Evolutionary conservation across 108 stramenopile species (phyloP), one percentile per base, ranked within the genome.

Genomic region (Pseudonitzschia multistriata): DNA sequence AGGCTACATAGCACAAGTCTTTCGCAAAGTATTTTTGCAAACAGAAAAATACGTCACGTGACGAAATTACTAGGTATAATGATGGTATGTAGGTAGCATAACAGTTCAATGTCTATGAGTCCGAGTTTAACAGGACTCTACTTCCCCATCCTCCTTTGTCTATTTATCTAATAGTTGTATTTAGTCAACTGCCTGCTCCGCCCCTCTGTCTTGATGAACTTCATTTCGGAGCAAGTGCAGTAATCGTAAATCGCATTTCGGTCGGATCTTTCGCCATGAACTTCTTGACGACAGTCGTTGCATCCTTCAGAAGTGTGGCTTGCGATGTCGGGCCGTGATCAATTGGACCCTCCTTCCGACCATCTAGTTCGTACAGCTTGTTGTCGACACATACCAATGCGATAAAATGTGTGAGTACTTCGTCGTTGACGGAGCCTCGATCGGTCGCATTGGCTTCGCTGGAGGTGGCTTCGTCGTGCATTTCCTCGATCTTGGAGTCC

Each of bases 351-450:
- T 74, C 66, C 62, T 89, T 89, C 3, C 93, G 79, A 28, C 97
- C 97, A 73, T 97, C 97, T 57, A 97, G 76, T 77, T 96, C 95
- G 60, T 87, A 91, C n/a, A 97, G 67, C 62, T 77, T 70, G 22
- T 81, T 82, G 68, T 83, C 68, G 13, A 82, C 82, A 49, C 81
- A 75, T 1, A 96, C 84, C 61, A 91, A 83, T 5, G 96, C 90
- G 25, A 91, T 69, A 79, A 95, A 97, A 70, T 95, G 94, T 21
- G 89, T 92, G 24, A 78, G 77, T 34, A 96, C 79, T 21, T 79
- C 70, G 39, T 89, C 86, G 10, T 80, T 76, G 3, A 79, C 39
- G 21, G 62, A 54, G 5, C 77, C 79, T 14, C 83, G 77, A 28
- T 25, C 33, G 13, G 83, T 86, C 61, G 81, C 74, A 42, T 88